Evolutionary conservation across 2,329 filamentous ascomycete species (phyloP), one percentile per base, ranked within the genome.

Genomic region (Xylaria sp.): DNA sequence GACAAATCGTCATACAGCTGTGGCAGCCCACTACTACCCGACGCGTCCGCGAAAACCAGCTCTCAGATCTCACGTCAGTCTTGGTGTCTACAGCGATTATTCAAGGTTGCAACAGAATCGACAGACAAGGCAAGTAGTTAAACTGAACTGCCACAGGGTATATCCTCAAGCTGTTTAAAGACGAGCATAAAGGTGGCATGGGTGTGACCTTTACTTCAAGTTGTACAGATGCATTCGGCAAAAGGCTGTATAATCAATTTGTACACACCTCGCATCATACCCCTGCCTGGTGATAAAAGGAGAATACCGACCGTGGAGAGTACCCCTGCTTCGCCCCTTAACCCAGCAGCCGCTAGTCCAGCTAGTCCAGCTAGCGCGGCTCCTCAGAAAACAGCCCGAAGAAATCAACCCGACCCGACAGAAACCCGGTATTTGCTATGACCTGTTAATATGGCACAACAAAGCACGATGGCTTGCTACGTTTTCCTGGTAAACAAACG

Each of bases 251-350:
- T 12, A 13, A 57, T 58, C 37, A 58, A 58, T 44, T 31, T 28
- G 37, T 28, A n/a, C 37, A 46, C 18, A 6, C 9, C 8, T 54
- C 6, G 23, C 31, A 31, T 12, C 52, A 25, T 58, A 58, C 56
- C 56, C 59, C 48, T 62, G 34, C 23, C 15, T 50, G 1, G 15
- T 28, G 41, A 58, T 58, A 48, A 58, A 58, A 46, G 56, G 56
- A 58, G 56, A 59, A 62, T 70, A 44, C 51, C 55, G 55, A 54
- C 54, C 62, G 52, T 69, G 65, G 69, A 65, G 69, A 68, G 61
- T 12, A 58, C 55, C 65, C 55, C 54, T 67, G 60, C 48, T 23
- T 63, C 8, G 23, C 60, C 65, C 69, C 54, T 64, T 65, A 61
- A 63, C 51, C 44, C 37, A 56, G 28, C 57, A 63, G 60, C 56